A percentile compares a stretch with the other conserved stretches of the same genome.
Evolutionary conservation across 306 rosid species (phyloP).

Genomic region (cucumber (Cucumis sativus)): DNA sequence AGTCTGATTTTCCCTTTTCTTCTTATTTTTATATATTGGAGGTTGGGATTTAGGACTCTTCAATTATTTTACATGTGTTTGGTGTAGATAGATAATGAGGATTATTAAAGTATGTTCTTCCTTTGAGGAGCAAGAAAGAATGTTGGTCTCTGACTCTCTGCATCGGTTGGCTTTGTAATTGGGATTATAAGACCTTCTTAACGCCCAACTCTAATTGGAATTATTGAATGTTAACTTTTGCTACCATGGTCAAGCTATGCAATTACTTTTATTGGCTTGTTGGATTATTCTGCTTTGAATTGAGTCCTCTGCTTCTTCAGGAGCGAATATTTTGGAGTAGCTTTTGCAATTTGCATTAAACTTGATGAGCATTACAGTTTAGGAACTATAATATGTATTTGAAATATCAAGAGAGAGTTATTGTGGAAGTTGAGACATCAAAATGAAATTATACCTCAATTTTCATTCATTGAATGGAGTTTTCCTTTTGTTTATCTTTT

Average conservation of each 20-base stretch:
- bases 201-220: slow-evolving; percentile 5
- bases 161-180: not conserved
- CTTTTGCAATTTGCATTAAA: not conserved
- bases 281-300: not conserved
- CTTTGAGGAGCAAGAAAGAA: slow-evolving; percentile 1
- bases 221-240: not conserved
- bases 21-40: not conserved
- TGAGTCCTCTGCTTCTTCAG: no score
- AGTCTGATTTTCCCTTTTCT: not conserved
- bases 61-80: slow-evolving; percentile 10
- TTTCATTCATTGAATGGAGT: not conserved
- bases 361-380: no score
- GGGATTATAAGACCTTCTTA: slow-evolving; percentile 4
- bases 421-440: not conserved
- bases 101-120: slow-evolving; percentile 4
- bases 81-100: slow-evolving; percentile 26
- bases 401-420: not conserved
- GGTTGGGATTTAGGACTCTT: slow-evolving; percentile 10
- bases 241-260: not conserved
- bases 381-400: not conserved
- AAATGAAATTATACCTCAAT: not conserved
- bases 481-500: not conserved
- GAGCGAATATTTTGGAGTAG: not conserved
- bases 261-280: not conserved
- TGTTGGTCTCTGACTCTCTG: slow-evolving; percentile 1